phyloP scores from a whole-genome alignment of 164 flowering plant genomes.

The Paratinospora sagittata region DNA sequence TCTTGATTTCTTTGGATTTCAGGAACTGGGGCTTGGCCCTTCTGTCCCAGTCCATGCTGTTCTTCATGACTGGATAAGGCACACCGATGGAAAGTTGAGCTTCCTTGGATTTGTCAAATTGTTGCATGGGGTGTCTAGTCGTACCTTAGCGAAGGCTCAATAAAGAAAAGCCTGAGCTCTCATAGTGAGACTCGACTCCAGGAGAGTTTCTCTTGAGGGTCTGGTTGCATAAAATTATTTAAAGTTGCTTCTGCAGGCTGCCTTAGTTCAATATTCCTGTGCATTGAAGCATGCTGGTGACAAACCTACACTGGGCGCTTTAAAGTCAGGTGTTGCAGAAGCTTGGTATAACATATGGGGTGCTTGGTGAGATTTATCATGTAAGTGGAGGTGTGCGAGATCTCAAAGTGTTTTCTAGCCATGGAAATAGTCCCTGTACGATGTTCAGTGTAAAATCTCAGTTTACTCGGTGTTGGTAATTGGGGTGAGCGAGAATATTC shows the following conservation, averaged over 20 bases:
- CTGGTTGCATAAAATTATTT: background rate
- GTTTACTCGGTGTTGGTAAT: background rate
- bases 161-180: constrained; percentile 14
- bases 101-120: constrained; percentile 87
- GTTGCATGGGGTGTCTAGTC: constrained; percentile 73
- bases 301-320: background rate
- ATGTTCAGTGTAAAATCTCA: background rate
- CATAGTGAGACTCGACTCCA: too few species aligned
- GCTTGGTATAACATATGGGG: background rate
- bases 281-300: background rate
- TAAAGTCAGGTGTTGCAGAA: background rate
- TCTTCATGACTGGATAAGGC: constrained; percentile 87
- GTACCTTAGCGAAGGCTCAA: constrained; percentile 45
- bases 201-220: background rate
- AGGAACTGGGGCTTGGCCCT: constrained; percentile 94
- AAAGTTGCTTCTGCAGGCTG: background rate
- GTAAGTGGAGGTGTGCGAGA: background rate
- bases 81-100: constrained; percentile 91
- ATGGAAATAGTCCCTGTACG: background rate
- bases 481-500: background rate
- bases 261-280: background rate
- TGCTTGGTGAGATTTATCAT: background rate
- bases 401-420: background rate
- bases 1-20: constrained; percentile 12
- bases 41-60: constrained; percentile 82